Evolutionary conservation across 345 rosid species (phyloP), one percentile per base, ranked within the genome.

Genomic region (Toxicodendron radicans): DNA sequence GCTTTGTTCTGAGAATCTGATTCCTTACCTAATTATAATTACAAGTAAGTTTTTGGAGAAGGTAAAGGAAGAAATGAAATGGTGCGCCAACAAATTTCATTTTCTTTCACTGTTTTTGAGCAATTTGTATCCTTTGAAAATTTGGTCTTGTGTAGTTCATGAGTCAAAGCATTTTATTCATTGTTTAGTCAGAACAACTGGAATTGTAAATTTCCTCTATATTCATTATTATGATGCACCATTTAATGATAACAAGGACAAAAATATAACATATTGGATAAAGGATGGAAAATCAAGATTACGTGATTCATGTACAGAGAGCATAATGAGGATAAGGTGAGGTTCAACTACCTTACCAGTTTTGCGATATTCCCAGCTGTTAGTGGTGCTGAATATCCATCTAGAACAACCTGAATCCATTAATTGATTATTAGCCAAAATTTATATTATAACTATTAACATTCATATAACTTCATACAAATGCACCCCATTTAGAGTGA

Each of bases 381-480:
- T n/a, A n/a, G n/a, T n/a, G n/a, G n/a, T 83, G 95, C 97, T 64
- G 97, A 95, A 81, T 84, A 95, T 75, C 99, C 99, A 82, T 92
- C 95, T 41, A 95, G 72, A 73, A 90, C 83, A 46, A 95, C 83
- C 97, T 92, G 85, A 76, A 78, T 65, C 41, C 68, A 76, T 38
- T 71, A 16, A 32, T 14, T 10, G 58, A 17, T 0, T 54, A 59
- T 56, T 23, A 57, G 52, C 33, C 2, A 0, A 73, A 73, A 48
- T 45, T 41, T 16, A 59, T 56, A 80, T 33, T 45, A 21, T 10
- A 18, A 2, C 58, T 18, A 66, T 49, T 11, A 21, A 33, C 68
- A 69, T 41, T 51, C 33, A 62, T 64, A 49, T 58, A 52, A 13
- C 45, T 56, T 38, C 23, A 58, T 52, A 30, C 16, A 71, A 52